phyloP scores from a whole-genome alignment of 2,329 filamentous ascomycete species.

The Fonsecaea pedrosoi region DNA sequence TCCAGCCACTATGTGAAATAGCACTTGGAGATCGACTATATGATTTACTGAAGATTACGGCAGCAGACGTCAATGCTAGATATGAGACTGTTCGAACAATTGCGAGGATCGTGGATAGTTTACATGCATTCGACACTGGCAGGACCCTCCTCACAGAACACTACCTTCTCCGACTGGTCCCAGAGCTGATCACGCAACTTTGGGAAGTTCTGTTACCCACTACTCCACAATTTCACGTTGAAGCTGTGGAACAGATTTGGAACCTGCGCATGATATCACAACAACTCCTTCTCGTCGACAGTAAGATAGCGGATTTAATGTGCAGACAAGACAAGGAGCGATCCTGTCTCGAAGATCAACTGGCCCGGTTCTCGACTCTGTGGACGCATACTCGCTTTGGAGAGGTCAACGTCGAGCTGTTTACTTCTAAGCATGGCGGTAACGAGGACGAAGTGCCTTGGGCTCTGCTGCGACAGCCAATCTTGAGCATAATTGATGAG shows the following conservation, averaged over 20 bases:
- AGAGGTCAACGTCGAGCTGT: conserved; percentile 32
- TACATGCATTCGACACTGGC: conserved; percentile 40
- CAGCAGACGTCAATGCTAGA: not conserved
- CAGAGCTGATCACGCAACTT: conserved; percentile 71
- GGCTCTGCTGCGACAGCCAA: conserved; percentile 33
- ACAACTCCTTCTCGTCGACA: conserved; percentile 77
- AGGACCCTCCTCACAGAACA: conserved; percentile 37
- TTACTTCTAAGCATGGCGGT: conserved; percentile 20
- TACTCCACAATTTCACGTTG: conserved; percentile 91
- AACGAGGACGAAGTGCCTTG: conserved; percentile 36
- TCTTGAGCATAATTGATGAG: conserved; percentile 31
- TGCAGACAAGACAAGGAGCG: conserved; percentile 44
- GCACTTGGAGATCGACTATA: conserved; percentile 23
- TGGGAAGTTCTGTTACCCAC: conserved; percentile 84
- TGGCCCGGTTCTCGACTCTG: conserved; percentile 73
- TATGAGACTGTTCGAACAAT: conserved; percentile 29
- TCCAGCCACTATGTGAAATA: conserved; percentile 22
- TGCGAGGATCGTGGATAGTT: conserved; percentile 30
- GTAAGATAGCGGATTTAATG: conserved; percentile 38
- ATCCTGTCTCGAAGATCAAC: conserved; percentile 59
- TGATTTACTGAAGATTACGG: conserved; percentile 2
- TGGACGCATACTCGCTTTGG: conserved; percentile 73
- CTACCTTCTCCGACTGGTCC: conserved; percentile 67
- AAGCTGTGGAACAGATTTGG: conserved; percentile 86
- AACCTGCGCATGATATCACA: conserved; percentile 77